These are phyloP conservation scores for Aureobasidium sp. DNA, from an alignment of 2,329 filamentous ascomycete species.

Conservation along the genomic window DNA sequence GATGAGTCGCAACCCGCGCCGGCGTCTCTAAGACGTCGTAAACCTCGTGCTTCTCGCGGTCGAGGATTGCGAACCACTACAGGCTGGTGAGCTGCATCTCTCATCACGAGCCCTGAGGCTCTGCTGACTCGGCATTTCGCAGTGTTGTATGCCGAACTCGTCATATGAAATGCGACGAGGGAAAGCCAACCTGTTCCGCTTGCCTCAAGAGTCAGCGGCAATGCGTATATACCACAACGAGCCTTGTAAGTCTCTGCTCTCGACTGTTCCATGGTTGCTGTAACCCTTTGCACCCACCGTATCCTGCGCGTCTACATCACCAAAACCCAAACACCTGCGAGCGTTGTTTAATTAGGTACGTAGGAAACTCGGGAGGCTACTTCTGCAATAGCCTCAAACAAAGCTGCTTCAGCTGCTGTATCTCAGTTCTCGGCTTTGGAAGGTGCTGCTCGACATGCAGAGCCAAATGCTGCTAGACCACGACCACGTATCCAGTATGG, in stretches of 20 bases:
- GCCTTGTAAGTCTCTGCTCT: not conserved
- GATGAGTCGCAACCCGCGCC: not conserved
- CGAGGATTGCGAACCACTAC: not conserved
- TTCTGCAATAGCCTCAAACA: not conserved
- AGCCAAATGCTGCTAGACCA: not conserved
- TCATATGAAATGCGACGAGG: constrained; percentile 41
- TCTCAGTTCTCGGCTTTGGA: not conserved
- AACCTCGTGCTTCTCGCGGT: constrained; percentile 3
- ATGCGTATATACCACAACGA: constrained; percentile 26
- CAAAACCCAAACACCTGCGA: not conserved
- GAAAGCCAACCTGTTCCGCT: constrained; percentile 30
- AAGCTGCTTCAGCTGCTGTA: not conserved
- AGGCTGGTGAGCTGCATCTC: not conserved
- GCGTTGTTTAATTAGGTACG: not conserved
- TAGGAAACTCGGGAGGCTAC: not conserved
- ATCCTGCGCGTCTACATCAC: no score
- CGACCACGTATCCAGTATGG: no score
- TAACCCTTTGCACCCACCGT: not conserved
- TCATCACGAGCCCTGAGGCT: not conserved
- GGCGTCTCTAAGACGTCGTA: not conserved
- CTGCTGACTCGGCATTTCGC: not conserved
- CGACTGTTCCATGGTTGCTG: not conserved
- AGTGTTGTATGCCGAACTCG: constrained; percentile 38
- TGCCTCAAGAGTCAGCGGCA: constrained; percentile 32
- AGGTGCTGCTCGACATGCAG: not conserved